Evolutionary conservation across 169 alveolate species (phyloP).

Genomic region (Babesia bovis): DNA sequence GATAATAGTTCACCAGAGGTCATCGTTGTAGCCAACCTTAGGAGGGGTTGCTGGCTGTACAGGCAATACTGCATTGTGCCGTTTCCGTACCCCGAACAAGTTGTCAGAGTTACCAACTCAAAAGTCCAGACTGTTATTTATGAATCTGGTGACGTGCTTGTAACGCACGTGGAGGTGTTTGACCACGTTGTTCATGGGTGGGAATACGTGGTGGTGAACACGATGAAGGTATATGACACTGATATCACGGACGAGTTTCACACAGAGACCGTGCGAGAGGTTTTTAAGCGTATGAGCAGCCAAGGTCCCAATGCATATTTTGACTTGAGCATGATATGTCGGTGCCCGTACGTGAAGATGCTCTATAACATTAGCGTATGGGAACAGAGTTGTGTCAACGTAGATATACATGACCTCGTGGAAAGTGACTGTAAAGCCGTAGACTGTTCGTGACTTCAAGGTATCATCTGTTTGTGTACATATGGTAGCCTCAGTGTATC

Average conservation of each 20-base stretch:
- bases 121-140: not conserved
- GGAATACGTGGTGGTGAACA: slow-evolving; percentile 1
- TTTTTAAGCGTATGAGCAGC: not conserved
- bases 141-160: not conserved
- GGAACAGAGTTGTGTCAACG: not conserved
- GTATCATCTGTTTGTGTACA: too few relatives aligned
- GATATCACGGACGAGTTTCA: not conserved
- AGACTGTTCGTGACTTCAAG: too few relatives aligned
- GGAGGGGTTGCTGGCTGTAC: slow-evolving; percentile 9
- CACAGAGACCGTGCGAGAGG: too few relatives aligned
- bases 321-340: not conserved
- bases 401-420: not conserved
- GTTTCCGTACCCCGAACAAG: not conserved
- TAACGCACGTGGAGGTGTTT: slow-evolving; percentile 5
- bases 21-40: not conserved
- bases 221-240: not conserved
- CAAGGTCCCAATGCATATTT: not conserved
- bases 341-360: not conserved
- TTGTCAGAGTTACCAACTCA: not conserved
- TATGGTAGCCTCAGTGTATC: too few relatives aligned
- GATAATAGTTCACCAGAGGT: not conserved
- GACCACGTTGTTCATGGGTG: slow-evolving; percentile 3
- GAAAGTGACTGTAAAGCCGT: too few relatives aligned
- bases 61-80: not conserved
- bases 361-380: not conserved